Evolutionary conservation across 1,284 basidiomycete species (phyloP).

Genomic region (Pseudozyma sp.): DNA sequence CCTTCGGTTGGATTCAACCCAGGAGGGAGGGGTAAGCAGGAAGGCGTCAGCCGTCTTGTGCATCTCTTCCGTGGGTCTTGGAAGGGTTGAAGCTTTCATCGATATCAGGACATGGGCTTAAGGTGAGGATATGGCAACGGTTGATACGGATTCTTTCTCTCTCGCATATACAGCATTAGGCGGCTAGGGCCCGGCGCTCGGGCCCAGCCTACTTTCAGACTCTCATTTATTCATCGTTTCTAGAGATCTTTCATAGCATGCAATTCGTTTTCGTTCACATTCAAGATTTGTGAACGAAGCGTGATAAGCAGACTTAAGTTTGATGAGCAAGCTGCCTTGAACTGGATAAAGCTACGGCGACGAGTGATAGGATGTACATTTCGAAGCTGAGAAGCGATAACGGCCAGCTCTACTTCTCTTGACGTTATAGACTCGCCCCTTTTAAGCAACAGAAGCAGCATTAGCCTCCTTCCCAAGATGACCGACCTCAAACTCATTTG

Average conservation of each 20-base stretch:
- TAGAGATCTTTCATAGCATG: background rate
- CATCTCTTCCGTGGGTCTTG: slow-evolving; percentile 50
- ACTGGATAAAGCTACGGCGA: too few species aligned
- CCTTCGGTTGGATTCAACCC: slow-evolving; percentile 45
- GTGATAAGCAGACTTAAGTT: background rate
- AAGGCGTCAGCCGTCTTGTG: slow-evolving; percentile 30
- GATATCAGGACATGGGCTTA: too few species aligned
- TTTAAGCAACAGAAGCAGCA: slow-evolving; percentile 20
- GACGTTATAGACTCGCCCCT: background rate
- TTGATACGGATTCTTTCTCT: too few species aligned
- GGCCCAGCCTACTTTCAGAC: too few species aligned
- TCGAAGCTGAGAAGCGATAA: too few species aligned
- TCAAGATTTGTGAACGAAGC: background rate
- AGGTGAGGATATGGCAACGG: too few species aligned
- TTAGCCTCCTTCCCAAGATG: slow-evolving; percentile 3
- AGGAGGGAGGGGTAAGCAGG: background rate
- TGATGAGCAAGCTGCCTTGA: too few species aligned
- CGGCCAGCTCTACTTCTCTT: too few species aligned
- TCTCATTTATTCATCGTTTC: too few species aligned
- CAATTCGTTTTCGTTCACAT: background rate
- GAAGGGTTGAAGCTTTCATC: slow-evolving; percentile 26
- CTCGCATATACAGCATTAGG: too few species aligned
- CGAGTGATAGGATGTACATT: too few species aligned
- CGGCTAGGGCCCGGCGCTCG: too few species aligned
- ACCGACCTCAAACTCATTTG: slow-evolving; percentile 5